Conservation (phyloP, 2,329 filamentous ascomycete species). For the Ceratocystis huliohia region DNA sequence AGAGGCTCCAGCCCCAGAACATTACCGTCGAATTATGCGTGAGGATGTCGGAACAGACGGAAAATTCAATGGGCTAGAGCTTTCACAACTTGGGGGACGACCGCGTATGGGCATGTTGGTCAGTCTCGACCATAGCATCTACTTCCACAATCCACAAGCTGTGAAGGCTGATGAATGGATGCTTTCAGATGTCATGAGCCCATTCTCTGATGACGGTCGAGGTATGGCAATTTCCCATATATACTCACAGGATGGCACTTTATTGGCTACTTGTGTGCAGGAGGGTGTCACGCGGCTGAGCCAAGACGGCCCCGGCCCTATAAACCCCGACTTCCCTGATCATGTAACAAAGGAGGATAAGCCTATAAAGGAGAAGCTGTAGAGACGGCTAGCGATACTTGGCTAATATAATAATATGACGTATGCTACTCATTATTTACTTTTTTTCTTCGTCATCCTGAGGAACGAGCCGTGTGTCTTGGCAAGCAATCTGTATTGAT, state of each 20-base stretch:
- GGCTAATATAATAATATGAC: not conserved
- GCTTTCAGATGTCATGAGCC: conserved; percentile 66
- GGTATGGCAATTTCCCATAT: conserved; percentile 66
- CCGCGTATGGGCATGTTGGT: conserved; percentile 74
- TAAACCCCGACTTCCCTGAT: conserved; percentile 20
- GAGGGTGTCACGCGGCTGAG: conserved; percentile 37
- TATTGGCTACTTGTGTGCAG: conserved; percentile 69
- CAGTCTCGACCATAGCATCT: conserved; percentile 62
- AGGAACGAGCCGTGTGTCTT: too few relatives aligned
- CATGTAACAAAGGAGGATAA: conserved; percentile 22
- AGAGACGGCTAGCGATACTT: not conserved
- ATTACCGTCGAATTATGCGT: conserved; percentile 10
- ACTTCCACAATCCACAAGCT: conserved; percentile 49
- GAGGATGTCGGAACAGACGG: conserved; percentile 26
- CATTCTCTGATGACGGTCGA: conserved; percentile 66
- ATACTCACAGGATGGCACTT: conserved; percentile 54
- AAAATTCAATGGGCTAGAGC: conserved; percentile 26
- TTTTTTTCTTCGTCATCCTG: too few relatives aligned
- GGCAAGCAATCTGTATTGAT: too few relatives aligned
- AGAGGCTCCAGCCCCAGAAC: conserved; percentile 24
- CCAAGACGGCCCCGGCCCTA: conserved; percentile 17
- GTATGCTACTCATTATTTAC: not conserved
- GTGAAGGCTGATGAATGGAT: conserved; percentile 62
- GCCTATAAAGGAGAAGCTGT: conserved; percentile 14
- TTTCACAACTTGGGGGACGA: conserved; percentile 38